Base-by-base conservation (phyloP, 2,329 filamentous ascomycete genomes). In the Stachybotrys elegans region DNA sequence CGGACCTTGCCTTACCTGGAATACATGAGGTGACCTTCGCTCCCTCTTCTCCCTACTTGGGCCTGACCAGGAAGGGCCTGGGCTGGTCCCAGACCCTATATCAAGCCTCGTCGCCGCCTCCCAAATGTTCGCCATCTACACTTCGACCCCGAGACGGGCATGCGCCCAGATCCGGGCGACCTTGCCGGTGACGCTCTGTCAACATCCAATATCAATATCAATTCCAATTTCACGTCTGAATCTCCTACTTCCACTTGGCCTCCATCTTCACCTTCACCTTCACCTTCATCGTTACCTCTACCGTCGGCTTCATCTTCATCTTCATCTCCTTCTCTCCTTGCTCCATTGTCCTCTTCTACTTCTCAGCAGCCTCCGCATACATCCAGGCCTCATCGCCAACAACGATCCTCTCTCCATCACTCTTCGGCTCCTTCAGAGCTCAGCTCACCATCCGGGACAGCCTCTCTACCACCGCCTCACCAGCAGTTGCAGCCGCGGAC, bases 101-200 rank as follows among this genome's bases (percentile, higher is more conserved):
- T 34, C 14, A 34, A 34, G 31, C 31, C 31, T 34, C 31, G 31
- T 17, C n/a, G 31, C 31, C 31, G 31, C 31, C 31, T 17, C 19
- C 19, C 31, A 14, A 34, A 34, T 34, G 31, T 34, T 34, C 31
- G n/a, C 31, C 31, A 34, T 34, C 31, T 34, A 34, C 31, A 34
- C 31, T 16, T 34, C 31, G 31, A 34, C 31, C 31, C 31, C 31
- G 31, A 34, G 31, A 34, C 31, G 31, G 31, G 31, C 31, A 34
- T 34, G 31, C 31, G 31, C 31, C 31, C 31, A 34, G 31, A 34
- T 34, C 31, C 31, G 31, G 31, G 31, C 31, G 31, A 34, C 31
- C 31, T 17, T 34, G 31, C 31, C 31, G 31, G 31, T 34, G 31
- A 34, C 31, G 31, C 31, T 34, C 31, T 34, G 19, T 17, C 31